Evolutionary conservation across 495 filamentous ascomycete species (phyloP).

Genomic region (Penicillium nucicola): DNA sequence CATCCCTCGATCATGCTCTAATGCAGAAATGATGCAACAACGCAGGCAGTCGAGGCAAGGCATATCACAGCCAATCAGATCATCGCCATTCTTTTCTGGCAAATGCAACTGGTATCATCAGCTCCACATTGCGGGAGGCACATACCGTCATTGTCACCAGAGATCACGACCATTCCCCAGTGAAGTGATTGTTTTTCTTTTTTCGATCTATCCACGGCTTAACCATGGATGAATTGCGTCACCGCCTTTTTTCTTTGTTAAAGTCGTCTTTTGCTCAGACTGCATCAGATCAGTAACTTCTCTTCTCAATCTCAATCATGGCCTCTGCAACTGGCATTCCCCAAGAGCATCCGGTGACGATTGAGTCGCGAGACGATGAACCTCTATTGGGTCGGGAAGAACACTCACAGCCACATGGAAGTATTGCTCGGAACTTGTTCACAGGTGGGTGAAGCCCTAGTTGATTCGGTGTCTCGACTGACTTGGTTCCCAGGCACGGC

Average conservation of each 20-base stretch:
- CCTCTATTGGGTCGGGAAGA: constrained; percentile 77
- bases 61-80: too few relatives aligned
- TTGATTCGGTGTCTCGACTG: not conserved
- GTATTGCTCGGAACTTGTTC: constrained; percentile 68
- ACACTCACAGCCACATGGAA: constrained; percentile 59
- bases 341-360: constrained; percentile 24
- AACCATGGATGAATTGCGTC: too few relatives aligned
- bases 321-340: constrained; percentile 55
- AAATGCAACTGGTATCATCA: not conserved
- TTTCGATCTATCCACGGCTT: too few relatives aligned
- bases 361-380: constrained; percentile 57
- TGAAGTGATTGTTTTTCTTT: not conserved
- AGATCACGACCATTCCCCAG: constrained; percentile 19
- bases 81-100: not conserved
- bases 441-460: constrained; percentile 54
- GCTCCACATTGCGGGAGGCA: not conserved
- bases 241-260: too few relatives aligned
- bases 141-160: constrained; percentile 11
- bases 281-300: too few relatives aligned
- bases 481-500: constrained; percentile 55
- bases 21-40: too few relatives aligned
- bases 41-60: too few relatives aligned
- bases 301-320: constrained; percentile 28
- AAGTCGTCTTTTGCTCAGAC: too few relatives aligned
- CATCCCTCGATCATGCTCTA: too few relatives aligned